A percentile compares a stretch with the other conserved stretches of the same genome.
Conservation (phyloP, 345 rosid species). For the Conringia planisiliqua region DNA sequence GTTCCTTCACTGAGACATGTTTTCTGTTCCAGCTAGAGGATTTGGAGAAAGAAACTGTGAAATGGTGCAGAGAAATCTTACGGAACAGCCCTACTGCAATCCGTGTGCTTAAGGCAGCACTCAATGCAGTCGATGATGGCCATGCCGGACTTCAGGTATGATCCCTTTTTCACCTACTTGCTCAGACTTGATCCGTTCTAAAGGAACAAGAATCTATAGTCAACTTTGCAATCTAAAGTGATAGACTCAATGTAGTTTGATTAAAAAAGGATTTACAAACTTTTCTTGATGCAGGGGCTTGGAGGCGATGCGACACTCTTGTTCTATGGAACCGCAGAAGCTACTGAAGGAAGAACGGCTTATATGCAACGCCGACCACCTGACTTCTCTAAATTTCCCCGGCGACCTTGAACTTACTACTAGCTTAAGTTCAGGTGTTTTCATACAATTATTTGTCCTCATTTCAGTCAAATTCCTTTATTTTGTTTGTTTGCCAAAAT, state of each 20-base stretch:
- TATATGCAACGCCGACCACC: slow-evolving; percentile 70
- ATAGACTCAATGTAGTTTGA: background rate
- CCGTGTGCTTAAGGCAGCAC: slow-evolving; percentile 85
- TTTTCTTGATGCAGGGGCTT: slow-evolving; percentile 46
- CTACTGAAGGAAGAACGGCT: slow-evolving; percentile 75
- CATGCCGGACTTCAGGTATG: slow-evolving; percentile 95
- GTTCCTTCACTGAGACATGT: background rate
- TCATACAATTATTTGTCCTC: background rate
- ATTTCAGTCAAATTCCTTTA: background rate
- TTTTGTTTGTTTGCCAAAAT: background rate
- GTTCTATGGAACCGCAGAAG: slow-evolving; percentile 90
- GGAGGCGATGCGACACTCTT: slow-evolving; percentile 83
- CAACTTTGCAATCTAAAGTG: too few relatives aligned
- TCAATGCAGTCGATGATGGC: slow-evolving; percentile 92
- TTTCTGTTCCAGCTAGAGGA: slow-evolving; percentile 52
- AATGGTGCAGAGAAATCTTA: slow-evolving; percentile 89
- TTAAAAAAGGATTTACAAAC: background rate
- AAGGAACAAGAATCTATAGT: background rate
- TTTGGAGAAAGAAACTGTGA: slow-evolving; percentile 79
- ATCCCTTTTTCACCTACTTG: background rate
- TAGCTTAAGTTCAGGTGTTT: slow-evolving; percentile 2
- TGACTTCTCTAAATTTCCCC: slow-evolving; percentile 71
- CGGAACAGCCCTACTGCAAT: slow-evolving; percentile 92
- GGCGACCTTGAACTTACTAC: slow-evolving; percentile 49
- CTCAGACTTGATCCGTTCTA: background rate